Evolutionary conservation across 306 rosid species (phyloP).

Genomic region (Quercus bicolor): DNA sequence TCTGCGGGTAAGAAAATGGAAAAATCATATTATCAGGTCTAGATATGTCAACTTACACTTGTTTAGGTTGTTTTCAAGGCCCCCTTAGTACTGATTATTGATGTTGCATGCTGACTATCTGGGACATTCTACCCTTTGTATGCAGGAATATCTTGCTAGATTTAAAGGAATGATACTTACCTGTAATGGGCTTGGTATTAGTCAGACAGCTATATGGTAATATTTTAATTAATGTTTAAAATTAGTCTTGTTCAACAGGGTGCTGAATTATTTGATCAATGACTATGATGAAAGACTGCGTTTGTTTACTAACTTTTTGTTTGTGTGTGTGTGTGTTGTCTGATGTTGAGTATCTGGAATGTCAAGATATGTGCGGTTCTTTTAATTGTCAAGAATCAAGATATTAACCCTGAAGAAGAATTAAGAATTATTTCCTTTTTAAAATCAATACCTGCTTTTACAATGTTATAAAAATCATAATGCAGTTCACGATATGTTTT

Average conservation of each 20-base stretch:
- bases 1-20: constrained; percentile 44
- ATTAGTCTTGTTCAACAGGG: not conserved
- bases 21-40: not conserved
- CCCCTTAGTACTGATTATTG: constrained; percentile 5
- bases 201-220: constrained; percentile 51
- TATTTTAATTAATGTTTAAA: constrained; percentile 4
- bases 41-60: constrained; percentile 6
- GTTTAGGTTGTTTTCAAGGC: not conserved
- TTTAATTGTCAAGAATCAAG: not conserved
- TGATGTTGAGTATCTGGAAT: not conserved
- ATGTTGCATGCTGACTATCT: not conserved
- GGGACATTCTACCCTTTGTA: constrained; percentile 3
- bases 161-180: constrained; percentile 83
- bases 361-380: not conserved
- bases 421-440: not conserved
- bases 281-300: not conserved
- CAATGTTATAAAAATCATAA: not conserved
- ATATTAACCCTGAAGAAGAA: not conserved
- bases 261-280: not conserved
- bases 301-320: not conserved
- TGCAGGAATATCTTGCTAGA: constrained; percentile 76
- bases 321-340: not conserved
- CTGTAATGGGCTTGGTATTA: constrained; percentile 77
- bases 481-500: not conserved
- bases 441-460: not conserved